Evolutionary conservation across 2,329 filamentous ascomycete genomes (phyloP).

Genomic region (Hypoxylon sp.): DNA sequence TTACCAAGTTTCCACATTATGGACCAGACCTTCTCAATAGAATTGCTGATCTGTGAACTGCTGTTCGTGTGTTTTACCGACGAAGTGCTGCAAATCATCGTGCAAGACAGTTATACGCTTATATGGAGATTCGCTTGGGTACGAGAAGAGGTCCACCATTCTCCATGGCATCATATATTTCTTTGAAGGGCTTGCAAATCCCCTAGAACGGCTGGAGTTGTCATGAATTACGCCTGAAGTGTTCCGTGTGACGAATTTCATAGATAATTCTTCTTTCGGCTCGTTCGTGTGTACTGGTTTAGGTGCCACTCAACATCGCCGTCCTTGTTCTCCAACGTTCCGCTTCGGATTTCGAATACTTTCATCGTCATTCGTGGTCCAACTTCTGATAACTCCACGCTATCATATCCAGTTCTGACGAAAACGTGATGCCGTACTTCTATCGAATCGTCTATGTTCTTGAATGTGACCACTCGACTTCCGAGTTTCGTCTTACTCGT

Average conservation of each 20-base stretch:
- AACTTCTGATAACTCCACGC: constrained; percentile 88
- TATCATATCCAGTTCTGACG: constrained; percentile 90
- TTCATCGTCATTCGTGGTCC: constrained; percentile 98
- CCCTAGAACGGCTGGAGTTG: not conserved
- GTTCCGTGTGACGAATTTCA: constrained; percentile 56
- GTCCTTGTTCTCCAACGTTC: constrained; percentile 92
- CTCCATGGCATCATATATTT: constrained; percentile 41
- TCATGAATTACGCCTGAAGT: not conserved
- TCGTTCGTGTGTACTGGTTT: constrained; percentile 93
- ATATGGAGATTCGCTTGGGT: constrained; percentile 42
- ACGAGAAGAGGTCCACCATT: constrained; percentile 40
- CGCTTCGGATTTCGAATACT: constrained; percentile 90
- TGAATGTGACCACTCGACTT: constrained; percentile 90
- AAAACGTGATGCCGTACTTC: constrained; percentile 96
- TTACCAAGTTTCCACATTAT: constrained; percentile 17
- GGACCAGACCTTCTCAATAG: constrained; percentile 13
- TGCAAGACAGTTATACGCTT: constrained; percentile 36
- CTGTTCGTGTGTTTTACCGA: constrained; percentile 28
- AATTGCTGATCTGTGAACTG: constrained; percentile 33
- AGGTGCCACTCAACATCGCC: constrained; percentile 97
- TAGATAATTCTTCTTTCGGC: constrained; percentile 94
- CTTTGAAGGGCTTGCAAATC: constrained; percentile 26
- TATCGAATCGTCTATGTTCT: constrained; percentile 92
- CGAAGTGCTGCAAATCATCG: constrained; percentile 10
- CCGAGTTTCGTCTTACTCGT: constrained; percentile 81